Evolutionary conservation across 2,329 filamentous ascomycete species (phyloP).

Genomic region (Remersonia thermophila): DNA sequence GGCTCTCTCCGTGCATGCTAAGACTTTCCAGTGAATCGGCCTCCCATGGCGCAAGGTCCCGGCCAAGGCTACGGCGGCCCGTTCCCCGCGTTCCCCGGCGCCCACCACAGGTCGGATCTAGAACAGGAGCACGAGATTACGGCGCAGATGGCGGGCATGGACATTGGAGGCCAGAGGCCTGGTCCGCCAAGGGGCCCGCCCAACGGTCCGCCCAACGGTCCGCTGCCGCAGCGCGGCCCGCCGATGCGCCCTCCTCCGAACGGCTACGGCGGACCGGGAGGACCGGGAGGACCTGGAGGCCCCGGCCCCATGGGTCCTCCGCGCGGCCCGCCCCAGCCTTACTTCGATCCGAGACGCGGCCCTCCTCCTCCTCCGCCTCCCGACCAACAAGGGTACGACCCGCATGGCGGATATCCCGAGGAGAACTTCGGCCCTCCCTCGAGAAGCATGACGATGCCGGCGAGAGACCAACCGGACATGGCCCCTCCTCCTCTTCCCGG

Average conservation of each 20-base stretch:
- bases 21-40: conserved; percentile 16
- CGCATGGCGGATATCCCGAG: conserved; percentile 23
- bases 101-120: conserved; percentile 26
- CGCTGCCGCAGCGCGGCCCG: conserved; percentile 21
- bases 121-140: conserved; percentile 30
- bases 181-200: conserved; percentile 15
- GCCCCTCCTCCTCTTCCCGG: conserved; percentile 22
- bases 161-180: conserved; percentile 23
- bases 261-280: conserved; percentile 16
- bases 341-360: conserved; percentile 22
- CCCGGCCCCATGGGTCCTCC: conserved; percentile 20
- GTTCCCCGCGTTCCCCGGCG: conserved; percentile 32
- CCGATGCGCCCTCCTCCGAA: conserved; percentile 21
- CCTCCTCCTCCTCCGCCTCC: conserved; percentile 14
- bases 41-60: no score
- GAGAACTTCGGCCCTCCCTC: conserved; percentile 37
- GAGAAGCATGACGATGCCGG: conserved; percentile 52
- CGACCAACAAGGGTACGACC: conserved; percentile 15
- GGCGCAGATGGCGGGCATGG: conserved; percentile 30
- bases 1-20: neutral
- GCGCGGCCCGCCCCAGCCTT: conserved; percentile 24
- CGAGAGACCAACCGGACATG: conserved; percentile 32
- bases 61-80: conserved; percentile 26
- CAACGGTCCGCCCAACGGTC: conserved; percentile 18
- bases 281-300: conserved; percentile 18